Conservation (phyloP, 495 filamentous ascomycete genomes). For the Articulospora tetracladia region DNA sequence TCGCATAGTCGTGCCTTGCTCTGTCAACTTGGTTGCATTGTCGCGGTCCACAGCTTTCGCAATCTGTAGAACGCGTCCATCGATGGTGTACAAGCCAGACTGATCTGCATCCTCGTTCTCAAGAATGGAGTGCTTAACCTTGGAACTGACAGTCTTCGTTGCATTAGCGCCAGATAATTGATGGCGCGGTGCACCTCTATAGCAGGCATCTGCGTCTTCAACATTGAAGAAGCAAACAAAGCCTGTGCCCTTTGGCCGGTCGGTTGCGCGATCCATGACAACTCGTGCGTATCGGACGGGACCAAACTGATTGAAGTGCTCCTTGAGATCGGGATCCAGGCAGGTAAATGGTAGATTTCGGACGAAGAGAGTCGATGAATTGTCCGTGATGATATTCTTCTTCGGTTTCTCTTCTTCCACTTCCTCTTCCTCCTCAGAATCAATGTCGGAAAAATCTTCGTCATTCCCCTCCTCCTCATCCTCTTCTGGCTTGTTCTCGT, state of each 20-base stretch:
- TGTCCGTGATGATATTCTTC: constrained; percentile 43
- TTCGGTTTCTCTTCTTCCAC: constrained; percentile 27
- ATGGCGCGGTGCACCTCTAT: constrained; percentile 63
- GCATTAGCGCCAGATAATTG: constrained; percentile 28
- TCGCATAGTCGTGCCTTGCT: constrained; percentile 59
- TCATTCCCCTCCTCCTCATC: constrained; percentile 33
- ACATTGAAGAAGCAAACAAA: constrained; percentile 89
- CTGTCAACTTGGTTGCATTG: constrained; percentile 70
- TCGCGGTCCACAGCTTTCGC: constrained; percentile 77
- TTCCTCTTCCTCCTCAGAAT: constrained; percentile 36
- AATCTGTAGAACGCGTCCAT: constrained; percentile 81
- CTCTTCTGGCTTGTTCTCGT: constrained; percentile 16
- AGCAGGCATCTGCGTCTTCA: constrained; percentile 67
- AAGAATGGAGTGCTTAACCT: constrained; percentile 70
- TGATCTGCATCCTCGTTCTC: constrained; percentile 76
- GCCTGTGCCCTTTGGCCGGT: constrained; percentile 83
- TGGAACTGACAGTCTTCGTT: constrained; percentile 27
- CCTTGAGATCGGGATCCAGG: constrained; percentile 72
- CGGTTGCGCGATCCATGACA: constrained; percentile 79
- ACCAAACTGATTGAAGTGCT: constrained; percentile 83
- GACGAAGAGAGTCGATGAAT: constrained; percentile 78
- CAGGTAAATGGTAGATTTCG: constrained; percentile 90
- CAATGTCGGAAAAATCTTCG: constrained; percentile 19
- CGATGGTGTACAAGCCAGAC: constrained; percentile 79
- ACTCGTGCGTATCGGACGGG: constrained; percentile 81